Evolutionary conservation across 2,329 filamentous ascomycete genomes (phyloP), one percentile per base, ranked within the genome.

Genomic region (Dactylellina cionopaga): DNA sequence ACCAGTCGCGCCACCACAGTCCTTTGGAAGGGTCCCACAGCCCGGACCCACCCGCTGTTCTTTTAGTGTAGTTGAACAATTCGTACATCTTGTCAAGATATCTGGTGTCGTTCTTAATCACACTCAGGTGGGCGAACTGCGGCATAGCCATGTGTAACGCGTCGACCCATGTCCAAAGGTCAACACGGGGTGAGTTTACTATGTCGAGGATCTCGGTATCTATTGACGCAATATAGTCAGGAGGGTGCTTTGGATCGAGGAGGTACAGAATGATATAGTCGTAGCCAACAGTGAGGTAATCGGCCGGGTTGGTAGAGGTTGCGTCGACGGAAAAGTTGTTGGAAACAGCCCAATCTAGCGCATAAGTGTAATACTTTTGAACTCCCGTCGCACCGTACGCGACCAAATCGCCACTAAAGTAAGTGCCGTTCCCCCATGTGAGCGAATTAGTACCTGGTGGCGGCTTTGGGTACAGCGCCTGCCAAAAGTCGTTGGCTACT

Each of bases 1-100:
- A 9, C 39, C 27, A 55, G 49, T 65, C 60, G 25, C 60, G 49
- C 60, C 60, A 65, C 60, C 60, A 65, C n/a, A 65, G 33, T 13
- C 37, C 27, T 17, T 65, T 65, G 22, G 47, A 54, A 27, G 47
- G 17, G 17, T 65, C 39, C 60, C 60, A 65, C 11, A 65, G 22
- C 25, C 60, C 60, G 1, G 46, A 54, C 19, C 60, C 60, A 13
- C 60, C 47, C 39, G 46, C 60, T 17, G 17, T 37, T 35, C 25
- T 46, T 29, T 65, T 65, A 9, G 60, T 55, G 39, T 65, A 22
- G 22, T 65, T 65, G 19, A 55, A 65, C 31, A 65, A 37, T 33
- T 19, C 35, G 27, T 65, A 65, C 60, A 65, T 65, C 19, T 55
- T 65, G 13, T 65, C 60, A 17, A 46, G 15, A 35, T 65, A 65